Evolutionary conservation across 345 rosid species (phyloP).

Genomic region (Geranium rotundifolium): DNA sequence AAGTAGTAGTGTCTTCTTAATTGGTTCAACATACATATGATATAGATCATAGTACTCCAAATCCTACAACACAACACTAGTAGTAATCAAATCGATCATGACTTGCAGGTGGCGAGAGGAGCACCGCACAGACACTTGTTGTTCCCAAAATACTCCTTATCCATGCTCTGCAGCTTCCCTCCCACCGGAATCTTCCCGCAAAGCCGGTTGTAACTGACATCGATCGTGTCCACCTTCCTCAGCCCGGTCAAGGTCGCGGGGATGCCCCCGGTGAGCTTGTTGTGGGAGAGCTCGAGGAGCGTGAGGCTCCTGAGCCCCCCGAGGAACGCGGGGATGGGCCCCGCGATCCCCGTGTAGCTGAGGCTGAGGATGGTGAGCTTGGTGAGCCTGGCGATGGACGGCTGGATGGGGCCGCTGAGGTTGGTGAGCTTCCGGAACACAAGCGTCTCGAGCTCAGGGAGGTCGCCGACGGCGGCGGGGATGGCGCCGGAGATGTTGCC

Average conservation of each 20-base stretch:
- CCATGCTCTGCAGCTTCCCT: constrained; percentile 13
- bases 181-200: constrained; percentile 12
- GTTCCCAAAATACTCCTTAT: neutral
- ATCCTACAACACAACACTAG: too few relatives aligned
- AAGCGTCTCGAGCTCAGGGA: neutral
- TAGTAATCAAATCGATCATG: too few relatives aligned
- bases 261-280: constrained; percentile 5
- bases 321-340: constrained; percentile 6
- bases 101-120: constrained; percentile 7
- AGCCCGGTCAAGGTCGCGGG: constrained; percentile 1
- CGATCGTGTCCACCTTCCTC: constrained; percentile 1
- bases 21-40: too few relatives aligned
- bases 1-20: too few relatives aligned
- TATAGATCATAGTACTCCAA: too few relatives aligned
- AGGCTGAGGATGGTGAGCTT: too few relatives aligned
- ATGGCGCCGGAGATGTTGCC: too few relatives aligned
- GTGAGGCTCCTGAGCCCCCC: constrained; percentile 8
- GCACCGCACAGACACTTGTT: constrained; percentile 16
- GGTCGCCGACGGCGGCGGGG: neutral
- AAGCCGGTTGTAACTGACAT: constrained; percentile 7
- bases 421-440: neutral
- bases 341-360: constrained; percentile 8
- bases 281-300: neutral
- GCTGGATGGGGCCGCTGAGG: neutral
- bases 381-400: neutral